Base-by-base conservation (phyloP, 768 basidiomycete species). In the Mycena belliarum region DNA sequence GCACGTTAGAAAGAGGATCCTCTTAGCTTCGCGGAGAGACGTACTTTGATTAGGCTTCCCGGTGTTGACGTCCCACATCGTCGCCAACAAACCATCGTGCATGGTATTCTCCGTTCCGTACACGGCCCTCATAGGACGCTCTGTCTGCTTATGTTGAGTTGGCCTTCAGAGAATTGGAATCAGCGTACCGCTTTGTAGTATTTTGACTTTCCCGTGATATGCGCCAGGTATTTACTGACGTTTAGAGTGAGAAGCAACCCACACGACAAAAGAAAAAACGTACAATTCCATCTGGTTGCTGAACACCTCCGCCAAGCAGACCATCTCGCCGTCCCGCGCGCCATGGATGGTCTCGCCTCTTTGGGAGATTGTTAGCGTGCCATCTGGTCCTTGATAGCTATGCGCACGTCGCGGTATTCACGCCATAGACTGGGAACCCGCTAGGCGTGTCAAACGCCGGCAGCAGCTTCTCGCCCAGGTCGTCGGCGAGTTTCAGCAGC, bases 381-480 rank as follows among this genome's bases (percentile, higher is more conserved):
- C 10, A 16, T 73, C 67, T 48, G 68, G 64, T 44, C 71, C 61
- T 21, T 66, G 6, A 42, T 4, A 25, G 33, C 12, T 3, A 37
- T 3, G 50, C 73, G 46, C 47, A 80, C 78, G 67, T 76, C 38
- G 66, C 72, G 0, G 85, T 79, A 61, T 89, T 78, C 55, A 89
- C 79, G 1, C 75, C 73, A 46, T 75, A 86, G 28, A 70, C 68
- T 0, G 88, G 88, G 18, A 89, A 73, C 6, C 87, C 87, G 10
- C 76, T 77, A 0, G 76, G 63, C 5, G 86, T 82, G 20, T 78
- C 70, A 69, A 90, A 88, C 4, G 75, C 83, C 0, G 84, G 81
- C 0, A 85, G 68, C 4, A 90, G 76, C 43, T 76, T 76, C 42
- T 75, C 70, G 8, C 78, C 88, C 9, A 90, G 79, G 59, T 85